These are phyloP conservation scores for Tylopilus subfusipes DNA, from an alignment of 768 basidiomycete genomes.

Conservation along the genomic window DNA sequence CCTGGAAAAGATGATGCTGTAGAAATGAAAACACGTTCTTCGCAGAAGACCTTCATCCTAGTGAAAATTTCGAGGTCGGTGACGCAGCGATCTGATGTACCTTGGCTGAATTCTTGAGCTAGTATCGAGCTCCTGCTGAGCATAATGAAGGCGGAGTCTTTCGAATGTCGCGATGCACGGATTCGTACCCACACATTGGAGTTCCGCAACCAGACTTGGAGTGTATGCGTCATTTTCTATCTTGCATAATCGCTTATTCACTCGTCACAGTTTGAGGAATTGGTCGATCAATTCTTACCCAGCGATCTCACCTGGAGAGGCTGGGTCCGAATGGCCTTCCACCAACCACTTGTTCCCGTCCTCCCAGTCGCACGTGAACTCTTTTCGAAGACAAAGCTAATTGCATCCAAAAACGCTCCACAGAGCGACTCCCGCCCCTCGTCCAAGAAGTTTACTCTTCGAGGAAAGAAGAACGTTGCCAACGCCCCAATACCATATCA, in stretches of 20 bases:
- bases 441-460: slow-evolving; percentile 19
- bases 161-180: slow-evolving; percentile 74
- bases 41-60: slow-evolving; percentile 78
- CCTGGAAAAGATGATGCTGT: slow-evolving; percentile 53
- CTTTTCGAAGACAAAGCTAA: slow-evolving; percentile 73
- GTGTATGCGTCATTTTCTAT: slow-evolving; percentile 46
- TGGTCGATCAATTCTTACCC: slow-evolving; percentile 77
- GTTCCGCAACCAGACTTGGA: slow-evolving; percentile 80
- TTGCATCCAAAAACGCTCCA: slow-evolving; percentile 38
- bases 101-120: slow-evolving; percentile 15
- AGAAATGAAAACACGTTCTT: slow-evolving; percentile 80
- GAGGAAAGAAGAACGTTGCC: slow-evolving; percentile 17
- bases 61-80: slow-evolving; percentile 69
- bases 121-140: slow-evolving; percentile 74
- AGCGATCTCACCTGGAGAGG: slow-evolving; percentile 76
- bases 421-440: slow-evolving; percentile 27
- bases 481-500: slow-evolving; percentile 12
- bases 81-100: not conserved
- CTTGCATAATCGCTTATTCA: slow-evolving; percentile 5
- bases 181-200: slow-evolving; percentile 79
- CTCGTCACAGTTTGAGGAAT: slow-evolving; percentile 61
- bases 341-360: slow-evolving; percentile 74
- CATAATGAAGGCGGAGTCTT: slow-evolving; percentile 79
- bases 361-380: slow-evolving; percentile 76
- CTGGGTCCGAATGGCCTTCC: slow-evolving; percentile 81